Conservation (phyloP, 345 rosid species). For the Citrus reticulata region DNA sequence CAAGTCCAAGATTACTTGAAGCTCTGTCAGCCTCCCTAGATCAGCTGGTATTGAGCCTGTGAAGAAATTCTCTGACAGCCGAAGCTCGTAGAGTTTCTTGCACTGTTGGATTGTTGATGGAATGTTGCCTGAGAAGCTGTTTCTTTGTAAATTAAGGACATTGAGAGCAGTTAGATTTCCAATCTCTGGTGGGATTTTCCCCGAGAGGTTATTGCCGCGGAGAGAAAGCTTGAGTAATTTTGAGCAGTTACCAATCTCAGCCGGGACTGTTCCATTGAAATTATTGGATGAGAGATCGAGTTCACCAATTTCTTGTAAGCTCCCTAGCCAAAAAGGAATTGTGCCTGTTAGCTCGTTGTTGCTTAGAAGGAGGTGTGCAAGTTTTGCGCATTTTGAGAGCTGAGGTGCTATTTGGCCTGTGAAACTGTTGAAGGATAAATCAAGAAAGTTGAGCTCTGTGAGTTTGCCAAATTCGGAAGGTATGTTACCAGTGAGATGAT, state of each 20-base stretch:
- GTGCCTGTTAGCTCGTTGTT: conserved; percentile 53
- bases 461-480: conserved; percentile 62
- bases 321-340: conserved; percentile 78
- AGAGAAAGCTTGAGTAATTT: conserved; percentile 67
- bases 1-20: conserved; percentile 77
- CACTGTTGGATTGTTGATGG: conserved; percentile 66
- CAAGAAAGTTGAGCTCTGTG: conserved; percentile 54
- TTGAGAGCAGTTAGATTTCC: conserved; percentile 69
- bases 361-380: conserved; percentile 65
- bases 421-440: conserved; percentile 67
- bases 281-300: conserved; percentile 72
- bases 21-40: conserved; percentile 65
- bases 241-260: conserved; percentile 62
- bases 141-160: conserved; percentile 66
- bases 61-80: conserved; percentile 60
- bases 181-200: conserved; percentile 59
- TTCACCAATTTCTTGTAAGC: conserved; percentile 63
- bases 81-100: conserved; percentile 68
- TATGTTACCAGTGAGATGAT: conserved; percentile 58
- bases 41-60: conserved; percentile 69
- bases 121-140: conserved; percentile 70
- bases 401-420: conserved; percentile 50
- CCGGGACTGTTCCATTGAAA: conserved; percentile 58
- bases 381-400: conserved; percentile 46
- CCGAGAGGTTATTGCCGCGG: conserved; percentile 54